Conservation (phyloP, 2,329 filamentous ascomycete genomes). For the Arthrobotrys conoides region DNA sequence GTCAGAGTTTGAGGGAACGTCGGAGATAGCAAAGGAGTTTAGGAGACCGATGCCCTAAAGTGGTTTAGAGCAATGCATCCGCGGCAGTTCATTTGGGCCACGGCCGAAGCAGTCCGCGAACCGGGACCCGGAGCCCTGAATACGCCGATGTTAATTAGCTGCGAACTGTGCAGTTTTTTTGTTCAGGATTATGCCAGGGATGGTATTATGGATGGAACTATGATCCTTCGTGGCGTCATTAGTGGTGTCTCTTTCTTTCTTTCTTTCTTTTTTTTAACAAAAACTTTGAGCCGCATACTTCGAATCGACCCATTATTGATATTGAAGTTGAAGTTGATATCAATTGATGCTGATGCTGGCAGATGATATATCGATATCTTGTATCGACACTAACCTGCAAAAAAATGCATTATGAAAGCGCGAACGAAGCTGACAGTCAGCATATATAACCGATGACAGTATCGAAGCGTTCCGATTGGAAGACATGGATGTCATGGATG, state of each 20-base stretch:
- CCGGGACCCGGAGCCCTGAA: constrained; percentile 53
- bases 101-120: constrained; percentile 29
- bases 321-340: neutral
- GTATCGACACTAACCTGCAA: too few species aligned
- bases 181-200: too few species aligned
- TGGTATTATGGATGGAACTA: neutral
- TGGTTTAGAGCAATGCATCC: constrained; percentile 5
- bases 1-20: constrained; percentile 29
- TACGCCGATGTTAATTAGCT: constrained; percentile 18
- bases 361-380: neutral
- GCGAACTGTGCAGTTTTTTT: too few species aligned
- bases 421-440: constrained; percentile 26
- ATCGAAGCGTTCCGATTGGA: constrained; percentile 22
- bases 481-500: neutral
- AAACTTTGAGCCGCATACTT: constrained; percentile 13
- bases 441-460: neutral
- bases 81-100: constrained; percentile 39
- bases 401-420: neutral
- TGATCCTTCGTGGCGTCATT: constrained; percentile 23
- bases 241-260: neutral
- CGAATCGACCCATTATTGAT: too few species aligned
- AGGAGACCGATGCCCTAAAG: constrained; percentile 8
- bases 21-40: constrained; percentile 45
- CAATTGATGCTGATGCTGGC: neutral
- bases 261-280: too few species aligned